Evolutionary conservation across 2,329 filamentous ascomycete species (phyloP), one percentile per base, ranked within the genome.

Genomic region (Aspergillus candidus): DNA sequence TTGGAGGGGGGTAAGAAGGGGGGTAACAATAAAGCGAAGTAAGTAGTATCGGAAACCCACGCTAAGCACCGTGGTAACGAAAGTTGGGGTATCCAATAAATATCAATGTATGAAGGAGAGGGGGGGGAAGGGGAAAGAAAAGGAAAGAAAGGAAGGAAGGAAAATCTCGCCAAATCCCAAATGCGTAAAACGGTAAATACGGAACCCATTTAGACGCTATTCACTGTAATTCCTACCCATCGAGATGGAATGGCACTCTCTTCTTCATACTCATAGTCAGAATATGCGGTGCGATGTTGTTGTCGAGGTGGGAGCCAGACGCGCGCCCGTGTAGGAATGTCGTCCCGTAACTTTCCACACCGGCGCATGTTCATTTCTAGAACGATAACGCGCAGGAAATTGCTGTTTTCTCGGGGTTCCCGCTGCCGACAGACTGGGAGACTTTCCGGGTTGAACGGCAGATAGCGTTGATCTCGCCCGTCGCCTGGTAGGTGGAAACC

Each of bases 351-450:
- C 63, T 83, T 83, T 43, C 80, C 80, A 48, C 70, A 71, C 35
- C 79, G 73, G 32, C 79, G 73, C 80, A 83, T 83, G 59, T 83
- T 82, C 79, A 83, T 82, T 62, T 83, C 80, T 38, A 83, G 68
- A 10, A 83, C 80, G 12, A 82, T 78, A 51, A 83, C 74, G 31
- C 80, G 74, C 37, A 83, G 63, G 58, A 83, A 83, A 55, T 83
- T 74, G 51, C 75, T 71, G 59, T 83, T 83, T 56, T 83, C 80
- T 40, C 80, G 70, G 22, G 77, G 76, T 55, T 83, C 80, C n/a
- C 80, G 72, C 52, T 78, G 78, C 10, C 78, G 74, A 12, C 73
- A 69, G 39, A 70, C 62, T 3, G 74, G 69, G 3, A 66, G 62
- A 4, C 61, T 55, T 36, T 65, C 63, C 10, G 60, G 58, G 37